Percentiles rank a stretch among this genome's conserved stretches.
Evolutionary conservation across 78 protist species (phyloP).

Genomic region (Speleostelium caveatum): DNA sequence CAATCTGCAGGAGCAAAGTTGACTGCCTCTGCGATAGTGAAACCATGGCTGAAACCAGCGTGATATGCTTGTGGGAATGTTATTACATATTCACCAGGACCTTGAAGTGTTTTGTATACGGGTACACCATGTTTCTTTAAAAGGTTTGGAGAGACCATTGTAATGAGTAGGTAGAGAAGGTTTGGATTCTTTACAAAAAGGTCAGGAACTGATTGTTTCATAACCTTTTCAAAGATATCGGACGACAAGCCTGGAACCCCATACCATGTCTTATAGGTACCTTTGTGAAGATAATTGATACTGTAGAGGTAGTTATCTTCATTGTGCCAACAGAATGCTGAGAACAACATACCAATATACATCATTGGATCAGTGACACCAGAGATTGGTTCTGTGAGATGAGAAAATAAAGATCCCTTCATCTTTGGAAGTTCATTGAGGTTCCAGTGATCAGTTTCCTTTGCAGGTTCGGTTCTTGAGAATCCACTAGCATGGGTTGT

Average conservation of each 20-base stretch:
- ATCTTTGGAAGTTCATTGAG: constrained; percentile 73
- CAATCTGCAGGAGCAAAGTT: constrained; percentile 92
- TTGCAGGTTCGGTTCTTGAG: constrained; percentile 22
- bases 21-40: constrained; percentile 93
- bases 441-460: constrained; percentile 56
- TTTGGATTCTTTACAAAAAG: constrained; percentile 86
- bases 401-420: constrained; percentile 68
- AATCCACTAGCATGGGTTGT: constrained; percentile 77
- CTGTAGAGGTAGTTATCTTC: constrained; percentile 92
- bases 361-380: constrained; percentile 86
- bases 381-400: constrained; percentile 61
- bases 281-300: constrained; percentile 90
- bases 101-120: constrained; percentile 81
- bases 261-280: constrained; percentile 93
- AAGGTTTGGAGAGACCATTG: constrained; percentile 79
- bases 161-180: constrained; percentile 75
- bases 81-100: constrained; percentile 91
- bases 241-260: constrained; percentile 69
- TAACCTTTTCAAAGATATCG: constrained; percentile 76
- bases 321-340: constrained; percentile 95
- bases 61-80: constrained; percentile 95
- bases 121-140: constrained; percentile 68
- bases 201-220: constrained; percentile 62
- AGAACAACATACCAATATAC: constrained; percentile 91
- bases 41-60: constrained; percentile 92